Evolutionary conservation across 176 grass and related monocot species (phyloP), one percentile per base, ranked within the genome.

Genomic region (Aegilops bicornis): DNA sequence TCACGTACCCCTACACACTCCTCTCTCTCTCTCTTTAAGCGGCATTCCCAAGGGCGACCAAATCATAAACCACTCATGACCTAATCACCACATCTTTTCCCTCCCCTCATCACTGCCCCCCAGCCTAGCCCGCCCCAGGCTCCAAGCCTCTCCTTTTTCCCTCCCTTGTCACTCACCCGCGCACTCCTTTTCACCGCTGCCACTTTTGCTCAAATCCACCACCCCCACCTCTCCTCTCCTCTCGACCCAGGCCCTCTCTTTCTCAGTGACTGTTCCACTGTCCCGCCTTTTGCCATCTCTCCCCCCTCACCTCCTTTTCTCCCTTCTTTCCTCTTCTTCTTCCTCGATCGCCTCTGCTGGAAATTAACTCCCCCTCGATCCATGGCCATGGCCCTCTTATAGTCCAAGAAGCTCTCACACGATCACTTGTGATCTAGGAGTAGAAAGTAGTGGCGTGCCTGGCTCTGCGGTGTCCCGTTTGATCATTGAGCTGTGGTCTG

Each of bases 11-110:
- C 33, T 70, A 73, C 59, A 68, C 42, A 3, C 40, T 42, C 40
- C 40, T 42, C 31, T 23, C 36, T 36, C 35, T 36, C 81, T 48
- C 23, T 76, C 63, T 86, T 82, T 82, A 88, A 82, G 86, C 90
- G 79, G 71, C 90, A 91, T 85, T 91, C 90, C 90, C 90, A 88
- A 80, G 72, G 82, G 82, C 17, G 54, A 87, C 82, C 82, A 94
- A 92, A 98, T 98, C 91, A 98, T 95, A 92, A 88, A 90, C 85
- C 92, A 98, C 93, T 95, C 93, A 98, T 95, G 89, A 91, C 86
- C 93, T 95, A 98, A 98, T 98, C 93, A 92, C 83, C 68, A 40
- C 82, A 56, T 72, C 81, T 78, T 91, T 82, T 82, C 89, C 90
- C 85, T 88, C 59, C 76, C 69, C 73, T 89, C 91, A 86, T 91